phyloP scores from a whole-genome alignment of 1,284 basidiomycete species.

The Apiotrichum gamsii region DNA sequence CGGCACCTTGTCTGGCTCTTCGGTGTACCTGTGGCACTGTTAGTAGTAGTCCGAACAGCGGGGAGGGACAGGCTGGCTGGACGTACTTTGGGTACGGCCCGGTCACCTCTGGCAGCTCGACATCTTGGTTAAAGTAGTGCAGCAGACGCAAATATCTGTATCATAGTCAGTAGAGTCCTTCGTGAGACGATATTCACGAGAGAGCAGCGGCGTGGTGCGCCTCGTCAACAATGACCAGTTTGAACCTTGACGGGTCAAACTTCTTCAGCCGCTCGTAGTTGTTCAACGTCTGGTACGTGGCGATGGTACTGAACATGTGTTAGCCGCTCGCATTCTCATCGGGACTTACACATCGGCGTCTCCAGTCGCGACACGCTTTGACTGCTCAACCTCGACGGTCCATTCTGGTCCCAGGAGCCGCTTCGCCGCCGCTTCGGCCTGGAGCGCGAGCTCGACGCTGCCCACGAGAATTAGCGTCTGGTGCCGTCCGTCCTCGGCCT shows the following conservation, averaged over 20 bases:
- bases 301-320: constrained; percentile 61
- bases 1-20: constrained; percentile 60
- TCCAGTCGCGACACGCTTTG: constrained; percentile 67
- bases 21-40: no score
- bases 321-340: not conserved
- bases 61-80: no score
- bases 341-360: constrained; percentile 69
- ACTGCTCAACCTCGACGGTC: constrained; percentile 88
- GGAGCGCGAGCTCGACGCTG: constrained; percentile 68
- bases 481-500: not conserved
- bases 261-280: constrained; percentile 64
- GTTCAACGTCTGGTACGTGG: constrained; percentile 83
- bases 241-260: constrained; percentile 66
- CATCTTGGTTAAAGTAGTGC: constrained; percentile 39
- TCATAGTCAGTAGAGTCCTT: no score
- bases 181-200: constrained; percentile 62
- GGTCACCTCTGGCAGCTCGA: constrained; percentile 24
- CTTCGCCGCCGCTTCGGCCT: constrained; percentile 70
- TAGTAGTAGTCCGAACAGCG: not conserved
- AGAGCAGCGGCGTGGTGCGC: constrained; percentile 91
- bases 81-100: constrained; percentile 20
- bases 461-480: constrained; percentile 40
- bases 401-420: constrained; percentile 61
- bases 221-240: constrained; percentile 84
- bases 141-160: constrained; percentile 35